Evolutionary conservation across 1,139 yeast species (phyloP), one percentile per base, ranked within the genome.

Genomic region (Suhomyces atakaporum): DNA sequence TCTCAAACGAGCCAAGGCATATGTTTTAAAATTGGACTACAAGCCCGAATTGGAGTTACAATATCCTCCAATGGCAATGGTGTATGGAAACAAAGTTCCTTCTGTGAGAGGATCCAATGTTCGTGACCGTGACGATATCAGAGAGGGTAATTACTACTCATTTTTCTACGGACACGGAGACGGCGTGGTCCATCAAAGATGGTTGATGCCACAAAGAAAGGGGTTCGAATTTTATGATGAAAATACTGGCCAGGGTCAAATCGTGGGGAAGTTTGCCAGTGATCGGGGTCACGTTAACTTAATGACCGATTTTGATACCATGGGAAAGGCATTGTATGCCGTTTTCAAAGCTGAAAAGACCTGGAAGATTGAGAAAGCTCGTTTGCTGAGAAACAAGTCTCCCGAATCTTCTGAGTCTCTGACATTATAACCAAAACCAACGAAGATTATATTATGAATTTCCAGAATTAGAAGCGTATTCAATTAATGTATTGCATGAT

Each of bases 91-190:
- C 52, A 70, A 75, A 5, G 84, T 87, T 1, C 96, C 97, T 0
- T 85, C 96, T 0, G 89, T 87, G 1, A 73, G 94, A 36, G 95
- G 90, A 2, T 82, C 87, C 2, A 62, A 79, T 35, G 94, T 88
- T 1, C 59, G 67, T 25, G 74, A 79, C 2, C 53, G 56, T n/a
- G 75, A 79, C 18, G 92, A 79, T 33, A 81, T 89, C 40, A 71
- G 66, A 44, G 73, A 73, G 24, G 96, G 96, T 5, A 76, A 79
- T 45, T 89, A 85, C 59, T 79, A 76, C 45, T 82, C 85, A 47
- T 83, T 87, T 49, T 77, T 75, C 49, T 88, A 86, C 55, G 96
- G 95, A 0, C 89, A 89, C 7, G 97, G 97, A 6, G 97, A 89
- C 54, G 97, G 97, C 22, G 96, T 89, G 11, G 85, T 88, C 1